Evolutionary conservation across 2,329 filamentous ascomycete species (phyloP), one percentile per base, ranked within the genome.

Genomic region (Sporothrix luriei): DNA sequence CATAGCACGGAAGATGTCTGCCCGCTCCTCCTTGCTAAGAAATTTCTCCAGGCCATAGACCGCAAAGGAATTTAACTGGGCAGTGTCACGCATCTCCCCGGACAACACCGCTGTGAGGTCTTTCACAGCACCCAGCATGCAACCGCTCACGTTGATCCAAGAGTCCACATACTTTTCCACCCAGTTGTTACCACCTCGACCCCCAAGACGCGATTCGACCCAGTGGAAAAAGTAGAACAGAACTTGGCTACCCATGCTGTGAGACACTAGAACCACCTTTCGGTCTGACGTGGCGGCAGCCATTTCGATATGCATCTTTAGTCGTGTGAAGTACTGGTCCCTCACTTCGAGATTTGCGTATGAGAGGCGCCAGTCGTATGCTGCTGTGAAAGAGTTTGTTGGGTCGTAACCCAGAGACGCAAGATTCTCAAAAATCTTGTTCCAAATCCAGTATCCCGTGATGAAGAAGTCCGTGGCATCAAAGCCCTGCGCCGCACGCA

Each of bases 121-220:
- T 81, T 99, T 99, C 70, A 93, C 84, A 1, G 95, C 93, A 16
- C 95, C 95, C 6, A 99, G 88, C 94, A 99, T 97, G 79, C 94
- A 99, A 6, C 95, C 95, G 74, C 91, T 95, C 75, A 99, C 93
- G 78, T 99, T 99, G 82, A 99, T 96, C 94, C 96, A 99, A 2
- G 92, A 91, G 74, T 96, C 95, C 66, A 99, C 84, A 76, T 97
- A 87, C 21, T 85, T 86, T 71, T 99, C 94, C 0, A 99, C 94
- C 95, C 95, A 99, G 68, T 88, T 86, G 49, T 90, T 84, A 1
- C 95, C 94, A 1, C 93, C 94, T 24, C 88, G 88, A 4, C 95
- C 95, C 5, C 92, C 92, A 68, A 89, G 84, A 2, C 90, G 86
- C 68, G 87, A 87, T 19, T 97, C 92, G 1, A 97, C 95, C 89